Base-by-base conservation (phyloP, 2,329 filamentous ascomycete species). In the Neofusicoccum ribis region DNA sequence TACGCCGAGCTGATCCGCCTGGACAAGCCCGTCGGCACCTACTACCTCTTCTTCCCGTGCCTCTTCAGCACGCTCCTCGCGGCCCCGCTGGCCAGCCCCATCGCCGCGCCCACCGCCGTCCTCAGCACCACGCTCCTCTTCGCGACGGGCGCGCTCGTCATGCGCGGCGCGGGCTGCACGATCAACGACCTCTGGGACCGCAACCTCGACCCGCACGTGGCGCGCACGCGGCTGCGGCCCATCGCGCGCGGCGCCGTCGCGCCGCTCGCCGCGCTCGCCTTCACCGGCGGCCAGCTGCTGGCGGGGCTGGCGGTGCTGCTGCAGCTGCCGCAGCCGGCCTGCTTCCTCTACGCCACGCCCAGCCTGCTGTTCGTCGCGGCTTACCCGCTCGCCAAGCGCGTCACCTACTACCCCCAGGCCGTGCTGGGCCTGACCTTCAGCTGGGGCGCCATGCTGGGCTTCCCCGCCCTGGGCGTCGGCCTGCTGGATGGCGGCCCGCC, bases 161-260 rank as follows among this genome's bases (percentile, higher is more conserved):
- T 96, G 91, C 90, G 93, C 67, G 91, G 93, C 56, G 91, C 92
- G 20, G 92, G 92, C 60, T 96, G 93, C 77, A 90, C 90, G 17
- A 92, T 96, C 79, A 96, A 96, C 75, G 93, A 97, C 75, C 86
- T 96, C 59, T 93, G 92, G 90, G 93, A 96, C 77, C 87, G 91
- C 63, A 91, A 95, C 70, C 88, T 96, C 15, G 93, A 97, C 77
- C 89, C 90, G 6, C 86, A 92, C 68, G 92, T 96, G 14, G 79
- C 85, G 1, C 86, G 93, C 54, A 96, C 91, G 5, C 86, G 89
- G 14, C 82, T 92, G 37, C 88, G 93, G 15, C 93, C 93, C 3
- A 90, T 97, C 67, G 92, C 93, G 0, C 86, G 93, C 12, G 85
- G 90, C 39, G 92, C 92, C 61, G 81, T 96, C 59, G 89, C 87